Percentiles rank a stretch among this genome's conserved stretches.
Conservation (phyloP, 108 stramenopile genomes). For the Nitzschia palea region DNA sequence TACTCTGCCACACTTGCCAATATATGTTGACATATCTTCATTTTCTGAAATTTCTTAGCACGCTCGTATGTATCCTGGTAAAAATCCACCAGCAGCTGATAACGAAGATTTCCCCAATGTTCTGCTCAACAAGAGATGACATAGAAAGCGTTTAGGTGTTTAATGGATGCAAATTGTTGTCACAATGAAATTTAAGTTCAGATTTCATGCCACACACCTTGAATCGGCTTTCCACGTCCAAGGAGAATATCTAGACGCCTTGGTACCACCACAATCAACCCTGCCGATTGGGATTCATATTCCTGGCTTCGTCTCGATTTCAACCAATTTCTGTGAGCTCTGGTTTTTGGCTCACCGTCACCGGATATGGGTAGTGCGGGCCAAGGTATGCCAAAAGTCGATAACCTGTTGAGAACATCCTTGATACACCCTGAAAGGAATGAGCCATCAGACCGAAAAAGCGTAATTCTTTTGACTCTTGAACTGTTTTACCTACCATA, state of each 20-base stretch:
- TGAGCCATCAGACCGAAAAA: neutral
- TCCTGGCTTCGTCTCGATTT: slow-evolving; percentile 20
- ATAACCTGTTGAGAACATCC: slow-evolving; percentile 14
- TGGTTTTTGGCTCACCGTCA: slow-evolving; percentile 25
- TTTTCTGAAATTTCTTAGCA: slow-evolving; percentile 29
- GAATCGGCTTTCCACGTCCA: slow-evolving; percentile 27
- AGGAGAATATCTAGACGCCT: slow-evolving; percentile 17
- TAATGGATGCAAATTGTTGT: too few species aligned
- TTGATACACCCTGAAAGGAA: slow-evolving; percentile 4
- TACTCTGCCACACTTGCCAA: slow-evolving; percentile 11
- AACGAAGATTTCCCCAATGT: slow-evolving; percentile 24
- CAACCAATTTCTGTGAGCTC: slow-evolving; percentile 20
- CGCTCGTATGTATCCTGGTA: slow-evolving; percentile 16
- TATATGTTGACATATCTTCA: slow-evolving; percentile 19
- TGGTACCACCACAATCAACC: slow-evolving; percentile 12
- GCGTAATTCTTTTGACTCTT: neutral
- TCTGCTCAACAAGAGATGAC: neutral
- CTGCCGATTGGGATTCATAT: neutral
- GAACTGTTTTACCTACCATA: slow-evolving; percentile 10
- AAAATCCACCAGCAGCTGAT: slow-evolving; percentile 12
- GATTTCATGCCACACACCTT: slow-evolving; percentile 15
- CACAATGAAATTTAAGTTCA: too few species aligned
- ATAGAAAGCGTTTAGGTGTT: neutral
- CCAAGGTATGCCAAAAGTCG: slow-evolving; percentile 28
- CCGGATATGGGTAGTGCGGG: slow-evolving; percentile 17